Conservation (phyloP, 2,329 filamentous ascomycete genomes). For the Chrysosporium keratinophilum region DNA sequence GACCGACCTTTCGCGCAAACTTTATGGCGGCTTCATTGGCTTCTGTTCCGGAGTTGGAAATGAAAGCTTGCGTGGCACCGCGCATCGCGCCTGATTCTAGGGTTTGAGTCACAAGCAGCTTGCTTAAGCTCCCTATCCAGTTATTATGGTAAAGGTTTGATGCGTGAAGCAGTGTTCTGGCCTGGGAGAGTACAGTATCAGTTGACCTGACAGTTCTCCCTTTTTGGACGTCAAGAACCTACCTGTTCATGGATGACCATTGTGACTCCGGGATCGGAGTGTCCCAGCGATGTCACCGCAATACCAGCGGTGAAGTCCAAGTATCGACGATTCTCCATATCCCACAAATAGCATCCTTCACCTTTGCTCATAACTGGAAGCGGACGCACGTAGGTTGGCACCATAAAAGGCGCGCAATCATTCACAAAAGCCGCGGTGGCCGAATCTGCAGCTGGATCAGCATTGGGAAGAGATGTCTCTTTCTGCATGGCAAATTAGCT, state of each 20-base stretch:
- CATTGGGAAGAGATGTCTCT: constrained; percentile 49
- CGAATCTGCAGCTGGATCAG: constrained; percentile 64
- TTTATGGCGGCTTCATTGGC: constrained; percentile 98
- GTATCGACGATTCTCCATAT: constrained; percentile 79
- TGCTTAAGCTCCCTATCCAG: constrained; percentile 83
- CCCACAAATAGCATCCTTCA: constrained; percentile 78
- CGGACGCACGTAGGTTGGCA: constrained; percentile 86
- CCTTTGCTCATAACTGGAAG: constrained; percentile 82
- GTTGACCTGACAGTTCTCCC: background rate
- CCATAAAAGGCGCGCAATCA: constrained; percentile 77
- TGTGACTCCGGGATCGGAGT: constrained; percentile 71
- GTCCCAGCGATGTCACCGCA: constrained; percentile 84
- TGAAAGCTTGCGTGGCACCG: constrained; percentile 67
- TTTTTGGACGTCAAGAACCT: constrained; percentile 15
- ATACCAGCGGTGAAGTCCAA: constrained; percentile 94
- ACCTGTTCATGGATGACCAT: constrained; percentile 70
- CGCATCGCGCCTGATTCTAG: constrained; percentile 70
- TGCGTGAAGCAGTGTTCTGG: constrained; percentile 71
- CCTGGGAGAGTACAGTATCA: constrained; percentile 27
- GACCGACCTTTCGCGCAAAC: constrained; percentile 86
- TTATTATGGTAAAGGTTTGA: constrained; percentile 97
- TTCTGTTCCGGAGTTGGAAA: constrained; percentile 94
- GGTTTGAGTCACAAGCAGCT: constrained; percentile 74
- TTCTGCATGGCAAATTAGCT: constrained; percentile 27
- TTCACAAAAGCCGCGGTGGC: constrained; percentile 63